These are phyloP conservation scores for Phytopythium kandeliae DNA, from an alignment of 352 stramenopile genomes.

Conservation along the genomic window DNA sequence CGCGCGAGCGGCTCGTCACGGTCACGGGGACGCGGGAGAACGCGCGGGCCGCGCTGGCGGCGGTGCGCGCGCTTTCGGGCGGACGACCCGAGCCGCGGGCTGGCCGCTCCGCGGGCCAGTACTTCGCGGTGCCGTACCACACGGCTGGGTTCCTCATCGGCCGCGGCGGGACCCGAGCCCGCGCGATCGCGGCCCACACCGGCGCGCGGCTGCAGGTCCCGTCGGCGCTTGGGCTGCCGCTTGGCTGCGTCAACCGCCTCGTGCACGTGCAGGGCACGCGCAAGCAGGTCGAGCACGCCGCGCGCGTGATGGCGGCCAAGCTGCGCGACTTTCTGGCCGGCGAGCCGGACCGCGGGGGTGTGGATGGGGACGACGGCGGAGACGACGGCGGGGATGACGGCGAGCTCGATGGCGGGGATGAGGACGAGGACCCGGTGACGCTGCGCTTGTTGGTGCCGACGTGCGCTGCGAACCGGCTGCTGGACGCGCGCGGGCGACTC, in stretches of 20 bases:
- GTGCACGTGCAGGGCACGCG: slow-evolving; percentile 56
- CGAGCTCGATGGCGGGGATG: not conserved
- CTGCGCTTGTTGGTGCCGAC: slow-evolving; percentile 45
- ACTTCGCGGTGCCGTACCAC: slow-evolving; percentile 58
- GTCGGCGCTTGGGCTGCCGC: slow-evolving; percentile 34
- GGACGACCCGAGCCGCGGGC: slow-evolving; percentile 26
- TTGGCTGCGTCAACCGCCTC: slow-evolving; percentile 57
- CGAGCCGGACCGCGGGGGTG: not conserved
- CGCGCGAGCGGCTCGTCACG: slow-evolving; percentile 38
- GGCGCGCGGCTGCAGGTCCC: slow-evolving; percentile 57
- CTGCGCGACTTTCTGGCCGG: slow-evolving; percentile 37
- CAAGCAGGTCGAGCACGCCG: slow-evolving; percentile 38
- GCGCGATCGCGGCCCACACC: slow-evolving; percentile 36
- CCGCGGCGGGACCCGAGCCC: slow-evolving; percentile 24
- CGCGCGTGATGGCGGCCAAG: slow-evolving; percentile 19
- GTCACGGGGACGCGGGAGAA: slow-evolving; percentile 26
- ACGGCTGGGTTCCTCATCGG: slow-evolving; percentile 50
- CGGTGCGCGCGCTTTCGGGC: slow-evolving; percentile 36
- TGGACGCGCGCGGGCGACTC: slow-evolving; percentile 38
- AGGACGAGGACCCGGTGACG: slow-evolving; percentile 37
- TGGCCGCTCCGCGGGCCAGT: slow-evolving; percentile 38
- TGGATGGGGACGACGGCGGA: not conserved
- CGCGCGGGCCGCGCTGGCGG: slow-evolving; percentile 26
- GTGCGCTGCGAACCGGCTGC: slow-evolving; percentile 36
- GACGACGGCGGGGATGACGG: not conserved